Evolutionary conservation across 2,329 filamentous ascomycete species (phyloP).

Genomic region (Emmonsia crescens): DNA sequence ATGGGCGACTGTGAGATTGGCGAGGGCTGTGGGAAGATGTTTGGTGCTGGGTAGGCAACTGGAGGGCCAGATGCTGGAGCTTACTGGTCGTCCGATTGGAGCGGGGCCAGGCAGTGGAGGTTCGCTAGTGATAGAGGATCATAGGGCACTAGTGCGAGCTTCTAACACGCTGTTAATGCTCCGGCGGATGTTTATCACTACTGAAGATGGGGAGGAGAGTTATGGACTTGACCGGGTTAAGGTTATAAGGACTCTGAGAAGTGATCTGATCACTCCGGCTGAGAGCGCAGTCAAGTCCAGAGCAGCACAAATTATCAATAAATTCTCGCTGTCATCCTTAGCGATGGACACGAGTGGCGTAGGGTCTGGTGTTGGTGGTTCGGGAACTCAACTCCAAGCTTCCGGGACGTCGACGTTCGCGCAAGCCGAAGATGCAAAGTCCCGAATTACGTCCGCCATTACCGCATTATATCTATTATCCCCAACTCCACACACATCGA

Average conservation of each 20-base stretch:
- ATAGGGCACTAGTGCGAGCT: slow-evolving; percentile 69
- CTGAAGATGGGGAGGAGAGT: slow-evolving; percentile 62
- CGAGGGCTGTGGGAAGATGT: slow-evolving; percentile 64
- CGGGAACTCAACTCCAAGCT: slow-evolving; percentile 13
- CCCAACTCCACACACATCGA: slow-evolving; percentile 45
- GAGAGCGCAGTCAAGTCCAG: slow-evolving; percentile 63
- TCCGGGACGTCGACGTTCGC: slow-evolving; percentile 41
- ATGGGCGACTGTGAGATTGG: slow-evolving; percentile 68
- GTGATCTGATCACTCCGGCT: slow-evolving; percentile 56
- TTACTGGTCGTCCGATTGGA: slow-evolving; percentile 36
- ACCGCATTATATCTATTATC: slow-evolving; percentile 73
- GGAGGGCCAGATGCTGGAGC: slow-evolving; percentile 71
- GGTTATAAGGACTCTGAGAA: slow-evolving; percentile 59
- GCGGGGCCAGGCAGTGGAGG: slow-evolving; percentile 26
- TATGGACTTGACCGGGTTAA: slow-evolving; percentile 64
- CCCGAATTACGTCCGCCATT: slow-evolving; percentile 62
- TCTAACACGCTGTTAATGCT: slow-evolving; percentile 68
- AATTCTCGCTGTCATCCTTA: slow-evolving; percentile 63
- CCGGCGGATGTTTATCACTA: slow-evolving; percentile 58
- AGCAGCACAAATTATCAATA: slow-evolving; percentile 67
- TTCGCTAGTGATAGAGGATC: slow-evolving; percentile 46
- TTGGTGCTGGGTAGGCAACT: slow-evolving; percentile 75
- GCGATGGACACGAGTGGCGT: slow-evolving; percentile 19
- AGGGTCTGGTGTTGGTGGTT: slow-evolving; percentile 8
- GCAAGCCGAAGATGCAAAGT: slow-evolving; percentile 62